These are phyloP conservation scores for Planoprotostelium fungivorum DNA, from an alignment of 78 protist species.

Conservation along the genomic window DNA sequence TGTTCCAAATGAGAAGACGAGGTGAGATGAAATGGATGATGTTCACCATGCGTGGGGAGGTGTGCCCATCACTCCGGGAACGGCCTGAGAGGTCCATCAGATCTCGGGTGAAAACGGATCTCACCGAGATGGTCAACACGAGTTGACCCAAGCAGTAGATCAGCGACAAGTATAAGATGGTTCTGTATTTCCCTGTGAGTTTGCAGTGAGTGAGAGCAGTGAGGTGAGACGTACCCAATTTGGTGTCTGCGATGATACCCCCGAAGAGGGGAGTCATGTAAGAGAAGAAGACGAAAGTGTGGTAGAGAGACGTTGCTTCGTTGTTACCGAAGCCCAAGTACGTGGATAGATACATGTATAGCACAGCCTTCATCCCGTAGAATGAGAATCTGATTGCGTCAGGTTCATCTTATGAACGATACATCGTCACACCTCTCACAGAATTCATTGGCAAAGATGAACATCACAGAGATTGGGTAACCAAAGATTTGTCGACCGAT, in stretches of 20 bases:
- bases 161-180: slow-evolving; percentile 37
- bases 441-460: slow-evolving; percentile 54
- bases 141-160: slow-evolving; percentile 48
- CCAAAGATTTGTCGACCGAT: too few relatives aligned
- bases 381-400: slow-evolving; percentile 18
- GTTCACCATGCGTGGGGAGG: slow-evolving; percentile 36
- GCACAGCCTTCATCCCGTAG: slow-evolving; percentile 46
- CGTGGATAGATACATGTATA: slow-evolving; percentile 28
- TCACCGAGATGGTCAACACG: slow-evolving; percentile 26
- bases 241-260: slow-evolving; percentile 48
- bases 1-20: background rate
- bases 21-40: slow-evolving; percentile 12
- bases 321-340: slow-evolving; percentile 25
- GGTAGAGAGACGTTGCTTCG: slow-evolving; percentile 33
- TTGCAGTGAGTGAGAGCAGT: background rate
- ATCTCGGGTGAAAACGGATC: background rate
- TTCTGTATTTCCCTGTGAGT: slow-evolving; percentile 30
- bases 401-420: background rate
- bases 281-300: slow-evolving; percentile 36
- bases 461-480: slow-evolving; percentile 24
- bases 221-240: background rate
- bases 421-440: slow-evolving; percentile 39
- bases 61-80: slow-evolving; percentile 54
- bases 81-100: background rate
- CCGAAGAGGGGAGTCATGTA: slow-evolving; percentile 52